Evolutionary conservation across 192 early-diverging fungal species (phyloP), one percentile per base, ranked within the genome.

Genomic region (Coemansia sp.): DNA sequence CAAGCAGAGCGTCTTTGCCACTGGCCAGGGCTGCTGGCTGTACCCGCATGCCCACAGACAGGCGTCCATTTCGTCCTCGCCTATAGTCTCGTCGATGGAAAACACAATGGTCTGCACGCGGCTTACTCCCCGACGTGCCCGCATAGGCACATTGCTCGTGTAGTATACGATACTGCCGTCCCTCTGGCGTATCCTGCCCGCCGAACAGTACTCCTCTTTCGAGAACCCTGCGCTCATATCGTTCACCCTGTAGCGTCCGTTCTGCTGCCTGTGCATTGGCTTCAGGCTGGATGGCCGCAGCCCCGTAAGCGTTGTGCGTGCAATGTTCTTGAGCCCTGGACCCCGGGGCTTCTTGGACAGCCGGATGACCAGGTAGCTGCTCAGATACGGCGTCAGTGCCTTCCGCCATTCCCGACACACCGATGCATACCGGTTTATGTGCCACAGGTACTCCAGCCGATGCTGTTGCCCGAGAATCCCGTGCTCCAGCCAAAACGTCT

Each of bases 41-140:
- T 53, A 62, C 7, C 64, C 59, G 31, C 54, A 54, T 23, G 57
- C 59, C 6, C 28, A 31, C 10, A 72, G 37, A 3, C 55, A 65
- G 4, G 55, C 34, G 25, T 58, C 55, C 6, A 62, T 61, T 15
- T 66, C 44, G 19, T 36, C 37, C 48, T 62, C 41, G 31, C 40
- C 34, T 47, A 72, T 50, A 2, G 56, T 54, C 15, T 48, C 70
- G 38, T 66, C 55, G 1, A 72, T 50, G 2, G 60, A 56, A 31
- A 72, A 17, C 10, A 72, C 60, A n/a, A 72, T 62, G 0, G 70
- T 66, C n/a, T 62, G 59, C 28, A 59, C 70, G 3, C 55, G 55
- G 27, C 58, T 33, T 8, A 58, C 50, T 5, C 57, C 65, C 22
- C 57, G 50, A 6, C 30, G 36, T 3, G 50, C 65, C 50, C 40